Evolutionary conservation across 306 rosid species (phyloP), one percentile per base, ranked within the genome.

Genomic region (Notholithocarpus densiflorus): DNA sequence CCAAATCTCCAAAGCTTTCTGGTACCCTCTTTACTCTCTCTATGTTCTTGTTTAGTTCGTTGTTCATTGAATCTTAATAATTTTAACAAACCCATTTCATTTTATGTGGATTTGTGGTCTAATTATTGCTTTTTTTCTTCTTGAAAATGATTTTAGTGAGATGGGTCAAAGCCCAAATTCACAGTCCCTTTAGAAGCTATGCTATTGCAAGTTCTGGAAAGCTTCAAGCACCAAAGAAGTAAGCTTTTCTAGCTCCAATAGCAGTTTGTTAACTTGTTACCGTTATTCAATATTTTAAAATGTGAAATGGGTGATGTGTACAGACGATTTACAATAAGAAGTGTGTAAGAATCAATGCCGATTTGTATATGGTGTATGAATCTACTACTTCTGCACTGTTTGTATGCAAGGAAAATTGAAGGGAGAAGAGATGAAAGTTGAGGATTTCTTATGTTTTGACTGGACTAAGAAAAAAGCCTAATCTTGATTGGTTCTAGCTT

Each of bases 191-290:
- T 32, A 77, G 91, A 84, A 70, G 88, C 81, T 89, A 83, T 75
- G 89, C 96, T 66, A 77, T 81, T 83, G 86, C 72, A 56, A 90
- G 83, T 79, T 80, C 89, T 15, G 89, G 73, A 48, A 89, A 84
- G 82, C 64, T 81, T 88, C 85, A 84, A 43, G 86, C 83, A 8
- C 64, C 82, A 64, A 90, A 89, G 77, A 90, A 89, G 96, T 92
- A 74, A 85, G 90, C 75, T 77, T 82, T 81, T 80, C 20, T n/a
- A 19, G n/a, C 56, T 69, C 56, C 51, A 40, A 65, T 31, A 77
- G 20, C 34, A 43, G 40, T 37, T 21, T 56, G 52, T 76, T 20
- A 21, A 52, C 21, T 70, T 57, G 23, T 75, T 10, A 19, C 8
- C 13, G 5, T 34, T 66, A 8, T 9, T 34, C 14, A 4, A 5